A percentile compares a stretch with the other conserved stretches of the same genome.
These are phyloP conservation scores for Termitomyces sp. DNA, from an alignment of 768 basidiomycete genomes.

Conservation along the genomic window DNA sequence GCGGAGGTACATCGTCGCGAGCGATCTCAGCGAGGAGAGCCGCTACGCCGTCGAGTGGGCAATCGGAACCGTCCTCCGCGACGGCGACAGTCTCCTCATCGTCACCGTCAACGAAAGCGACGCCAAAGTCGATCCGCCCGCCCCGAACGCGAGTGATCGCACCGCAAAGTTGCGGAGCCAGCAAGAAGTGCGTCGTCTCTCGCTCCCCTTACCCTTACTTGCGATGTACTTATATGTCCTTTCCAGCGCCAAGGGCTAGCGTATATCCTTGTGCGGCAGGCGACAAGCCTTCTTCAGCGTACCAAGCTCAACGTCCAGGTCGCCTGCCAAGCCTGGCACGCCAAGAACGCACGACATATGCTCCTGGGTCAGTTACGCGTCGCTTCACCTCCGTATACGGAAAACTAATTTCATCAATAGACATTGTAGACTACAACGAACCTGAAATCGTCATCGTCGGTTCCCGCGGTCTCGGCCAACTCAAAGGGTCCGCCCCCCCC, in stretches of 20 bases:
- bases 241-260: conserved; percentile 80
- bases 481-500: conserved; percentile 64
- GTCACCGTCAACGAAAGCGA: conserved; percentile 94
- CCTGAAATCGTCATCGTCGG: conserved; percentile 94
- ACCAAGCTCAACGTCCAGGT: conserved; percentile 85
- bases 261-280: conserved; percentile 86
- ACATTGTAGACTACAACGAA: conserved; percentile 82
- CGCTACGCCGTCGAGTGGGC: conserved; percentile 97
- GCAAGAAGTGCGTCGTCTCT: conserved; percentile 78
- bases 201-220: no score
- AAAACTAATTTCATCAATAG: conserved; percentile 24
- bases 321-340: conserved; percentile 93
- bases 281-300: conserved; percentile 83
- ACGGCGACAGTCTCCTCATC: conserved; percentile 91
- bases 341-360: conserved; percentile 93
- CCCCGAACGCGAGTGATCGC: conserved; percentile 70
- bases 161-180: conserved; percentile 79
- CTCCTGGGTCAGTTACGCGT: conserved; percentile 52
- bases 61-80: conserved; percentile 90
- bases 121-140: conserved; percentile 70
- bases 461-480: conserved; percentile 81
- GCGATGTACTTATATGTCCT: neutral
- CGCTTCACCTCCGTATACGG: no score
- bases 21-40: conserved; percentile 92
- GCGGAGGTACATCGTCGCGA: conserved; percentile 82